Conservation (phyloP, 805 yeast species). For the Nakazawaea peltata region DNA sequence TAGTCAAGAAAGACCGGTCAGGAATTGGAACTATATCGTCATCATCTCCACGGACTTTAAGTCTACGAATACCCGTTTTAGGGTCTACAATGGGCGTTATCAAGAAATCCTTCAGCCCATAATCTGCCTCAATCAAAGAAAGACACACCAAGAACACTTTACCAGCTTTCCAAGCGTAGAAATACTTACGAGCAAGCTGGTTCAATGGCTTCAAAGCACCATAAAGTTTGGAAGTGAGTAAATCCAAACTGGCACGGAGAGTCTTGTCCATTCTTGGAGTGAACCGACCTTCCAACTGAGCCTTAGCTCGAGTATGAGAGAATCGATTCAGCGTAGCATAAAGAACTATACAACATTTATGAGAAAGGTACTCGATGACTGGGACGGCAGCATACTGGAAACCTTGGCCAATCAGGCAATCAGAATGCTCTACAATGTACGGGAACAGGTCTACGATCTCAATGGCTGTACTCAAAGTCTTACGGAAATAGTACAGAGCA, state of each 20-base stretch:
- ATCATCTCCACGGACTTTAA: not conserved
- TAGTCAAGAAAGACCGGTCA: not conserved
- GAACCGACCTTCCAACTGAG: not conserved
- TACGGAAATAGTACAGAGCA: conserved; percentile 21
- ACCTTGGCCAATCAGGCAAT: not conserved
- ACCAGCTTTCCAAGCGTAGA: conserved; percentile 6
- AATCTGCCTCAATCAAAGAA: not conserved
- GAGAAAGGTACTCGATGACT: not conserved
- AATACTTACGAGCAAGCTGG: conserved; percentile 1
- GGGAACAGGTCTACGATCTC: conserved; percentile 1
- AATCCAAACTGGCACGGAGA: not conserved
- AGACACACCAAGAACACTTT: conserved; percentile 1
- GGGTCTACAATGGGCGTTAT: not conserved
- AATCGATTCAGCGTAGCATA: conserved; percentile 13
- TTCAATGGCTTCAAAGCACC: conserved; percentile 12
- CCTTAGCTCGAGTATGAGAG: conserved; percentile 19
- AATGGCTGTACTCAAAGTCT: too few relatives aligned
- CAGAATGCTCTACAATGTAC: not conserved
- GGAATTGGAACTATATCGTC: not conserved
- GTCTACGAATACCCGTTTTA: not conserved
- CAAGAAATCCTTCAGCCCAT: not conserved
- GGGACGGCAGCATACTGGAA: conserved; percentile 1
- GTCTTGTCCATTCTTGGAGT: not conserved
- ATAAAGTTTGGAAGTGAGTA: conserved; percentile 14
- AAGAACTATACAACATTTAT: conserved; percentile 6